Percentiles rank a stretch among this genome's conserved stretches.
phyloP scores from a whole-genome alignment of 2,329 filamentous ascomycete species.

The Graphiopsis chlorocephala region DNA sequence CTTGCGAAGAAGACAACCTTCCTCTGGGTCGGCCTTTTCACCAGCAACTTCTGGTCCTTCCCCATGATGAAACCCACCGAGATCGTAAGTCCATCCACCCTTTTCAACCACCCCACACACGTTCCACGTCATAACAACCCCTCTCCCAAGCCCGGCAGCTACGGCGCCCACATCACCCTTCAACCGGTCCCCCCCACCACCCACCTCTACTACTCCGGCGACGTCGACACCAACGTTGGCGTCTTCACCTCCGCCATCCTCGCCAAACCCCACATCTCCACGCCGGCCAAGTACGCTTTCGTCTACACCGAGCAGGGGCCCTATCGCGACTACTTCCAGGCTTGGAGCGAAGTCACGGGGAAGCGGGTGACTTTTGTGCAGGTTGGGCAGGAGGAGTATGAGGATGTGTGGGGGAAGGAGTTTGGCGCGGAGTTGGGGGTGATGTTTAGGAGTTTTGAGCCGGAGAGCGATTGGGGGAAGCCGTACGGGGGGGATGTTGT shows the following conservation, averaged over 20 bases:
- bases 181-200: constrained; percentile 14
- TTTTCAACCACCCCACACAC: background rate
- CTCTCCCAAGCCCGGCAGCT: constrained; percentile 3
- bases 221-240: constrained; percentile 18
- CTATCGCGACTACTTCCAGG: constrained; percentile 17
- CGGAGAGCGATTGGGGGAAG: constrained; percentile 17
- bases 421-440: constrained; percentile 19
- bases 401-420: constrained; percentile 15
- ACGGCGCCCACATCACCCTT: constrained; percentile 14
- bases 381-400: constrained; percentile 10
- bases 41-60: constrained; percentile 19
- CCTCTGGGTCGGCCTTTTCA: constrained; percentile 23
- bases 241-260: constrained; percentile 18
- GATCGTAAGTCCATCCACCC: constrained; percentile 1
- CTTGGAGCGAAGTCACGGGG: constrained; percentile 18
- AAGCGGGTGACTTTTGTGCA: constrained; percentile 15
- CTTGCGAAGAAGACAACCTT: constrained; percentile 24
- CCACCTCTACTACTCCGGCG: constrained; percentile 17
- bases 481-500: constrained; percentile 14
- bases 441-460: constrained; percentile 16
- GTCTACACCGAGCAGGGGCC: constrained; percentile 20
- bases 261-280: constrained; percentile 12
- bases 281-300: constrained; percentile 18
- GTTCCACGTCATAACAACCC: background rate
- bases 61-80: constrained; percentile 15